Base-by-base conservation (phyloP, 768 basidiomycete species). In the Psilocybe subaeruginosa region DNA sequence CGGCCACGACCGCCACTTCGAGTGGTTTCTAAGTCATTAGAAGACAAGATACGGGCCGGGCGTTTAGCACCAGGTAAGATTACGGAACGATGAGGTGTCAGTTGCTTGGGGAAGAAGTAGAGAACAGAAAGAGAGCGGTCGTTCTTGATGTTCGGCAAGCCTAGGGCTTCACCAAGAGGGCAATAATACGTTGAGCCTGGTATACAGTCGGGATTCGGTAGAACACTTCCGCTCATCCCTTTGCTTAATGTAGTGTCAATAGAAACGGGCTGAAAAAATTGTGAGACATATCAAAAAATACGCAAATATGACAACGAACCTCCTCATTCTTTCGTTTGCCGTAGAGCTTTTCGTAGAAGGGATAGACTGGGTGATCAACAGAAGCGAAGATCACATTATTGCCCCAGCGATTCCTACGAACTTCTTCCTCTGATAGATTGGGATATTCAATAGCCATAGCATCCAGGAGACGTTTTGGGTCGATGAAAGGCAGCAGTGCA, bases 401-500 rank as follows among this genome's bases (percentile, higher is more conserved):
- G 2, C 97, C 96, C 87, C 90, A 91, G 46, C 79, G 81, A 73
- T 99, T 99, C 57, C 97, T 83, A 52, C 80, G 79, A n/a, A 82
- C 76, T 75, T 99, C 96, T 8, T 91, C 93, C 60, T 93, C 90
- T 0, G 84, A 85, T 48, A 99, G 81, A 50, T 85, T 85, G 54
- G 80, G 76, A 71, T 90, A 90, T 63, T 78, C 81, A 11, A 80
- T 72, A 7, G 80, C 84, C 90, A 99, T 94, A 3, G 95, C 93
- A 35, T 85, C 88, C 56, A 99, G 77, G 27, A 99, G 77, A 35
- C 95, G 85, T 58, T 82, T 83, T 72, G 89, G 82, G 70, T 99
- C 93, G 64, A 99, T 99, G 80, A 99, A 99, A 0, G 97, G 96
- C 19, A 99, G 80, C 8, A 99, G 79, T 0, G 97, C 96, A 58